phyloP scores from a whole-genome alignment of 495 filamentous ascomycete genomes.

The Glarea lozoyensis region DNA sequence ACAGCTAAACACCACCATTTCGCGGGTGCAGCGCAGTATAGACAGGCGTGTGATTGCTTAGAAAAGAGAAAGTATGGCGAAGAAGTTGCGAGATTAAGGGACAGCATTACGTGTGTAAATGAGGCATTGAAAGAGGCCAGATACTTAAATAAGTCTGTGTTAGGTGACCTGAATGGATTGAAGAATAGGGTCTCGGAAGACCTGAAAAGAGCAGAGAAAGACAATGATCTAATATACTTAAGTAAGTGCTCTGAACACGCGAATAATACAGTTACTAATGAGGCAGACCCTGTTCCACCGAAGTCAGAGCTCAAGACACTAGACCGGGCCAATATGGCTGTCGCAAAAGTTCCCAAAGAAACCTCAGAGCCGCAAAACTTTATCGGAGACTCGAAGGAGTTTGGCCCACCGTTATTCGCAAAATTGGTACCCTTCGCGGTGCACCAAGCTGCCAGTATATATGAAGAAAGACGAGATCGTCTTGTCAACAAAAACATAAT shows the following conservation, averaged over 20 bases:
- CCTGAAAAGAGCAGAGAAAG: conserved; percentile 86
- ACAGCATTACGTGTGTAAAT: conserved; percentile 73
- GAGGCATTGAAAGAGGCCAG: conserved; percentile 79
- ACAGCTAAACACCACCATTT: conserved; percentile 97
- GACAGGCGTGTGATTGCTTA: conserved; percentile 85
- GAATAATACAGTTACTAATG: conserved; percentile 19
- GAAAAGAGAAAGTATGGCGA: conserved; percentile 95
- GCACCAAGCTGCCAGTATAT: conserved; percentile 89
- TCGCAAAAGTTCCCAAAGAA: conserved; percentile 68
- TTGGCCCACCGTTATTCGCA: conserved; percentile 78
- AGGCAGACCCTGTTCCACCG: conserved; percentile 60
- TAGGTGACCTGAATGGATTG: conserved; percentile 74
- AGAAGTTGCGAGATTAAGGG: conserved; percentile 79
- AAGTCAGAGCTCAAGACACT: conserved; percentile 83
- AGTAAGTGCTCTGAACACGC: conserved; percentile 28
- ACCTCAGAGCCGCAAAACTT: conserved; percentile 70
- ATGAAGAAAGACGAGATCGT: conserved; percentile 83
- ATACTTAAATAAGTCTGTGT: conserved; percentile 77
- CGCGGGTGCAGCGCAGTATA: conserved; percentile 88
- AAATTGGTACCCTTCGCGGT: conserved; percentile 94
- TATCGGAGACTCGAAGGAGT: conserved; percentile 67
- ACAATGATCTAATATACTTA: conserved; percentile 93
- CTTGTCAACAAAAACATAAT: conserved; percentile 80
- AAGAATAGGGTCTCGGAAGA: conserved; percentile 79
- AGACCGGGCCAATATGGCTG: conserved; percentile 83